Conservation (phyloP, 495 filamentous ascomycete genomes). For the Alectoria sarmentosa region DNA sequence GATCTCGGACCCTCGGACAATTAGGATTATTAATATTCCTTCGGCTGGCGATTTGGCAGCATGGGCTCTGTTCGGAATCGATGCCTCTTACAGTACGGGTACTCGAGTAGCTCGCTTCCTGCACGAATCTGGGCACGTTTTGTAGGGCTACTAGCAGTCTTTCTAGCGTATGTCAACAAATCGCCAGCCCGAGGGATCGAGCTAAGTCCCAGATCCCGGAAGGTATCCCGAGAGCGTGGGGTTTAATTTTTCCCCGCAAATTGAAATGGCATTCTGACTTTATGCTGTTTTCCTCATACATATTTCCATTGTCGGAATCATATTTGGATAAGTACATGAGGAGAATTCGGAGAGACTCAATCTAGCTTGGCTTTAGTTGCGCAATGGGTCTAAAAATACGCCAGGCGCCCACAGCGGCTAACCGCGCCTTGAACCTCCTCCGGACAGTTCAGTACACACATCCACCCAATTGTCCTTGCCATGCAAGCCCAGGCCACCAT, state of each 20-base stretch:
- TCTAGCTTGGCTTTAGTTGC: background rate
- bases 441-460: slow-evolving; percentile 86
- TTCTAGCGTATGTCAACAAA: no score
- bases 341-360: background rate
- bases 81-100: no score
- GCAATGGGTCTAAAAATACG: slow-evolving; percentile 37
- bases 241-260: background rate
- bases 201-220: background rate
- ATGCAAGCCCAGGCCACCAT: slow-evolving; percentile 72
- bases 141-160: no score
- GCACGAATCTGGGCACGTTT: no score
- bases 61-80: no score
- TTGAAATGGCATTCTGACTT: background rate
- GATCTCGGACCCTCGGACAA: no score
- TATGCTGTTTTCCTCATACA: background rate
- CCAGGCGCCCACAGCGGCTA: slow-evolving; percentile 60
- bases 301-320: background rate
- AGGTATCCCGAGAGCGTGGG: background rate
- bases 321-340: background rate
- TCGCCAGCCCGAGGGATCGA: background rate
- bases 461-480: slow-evolving; percentile 86
- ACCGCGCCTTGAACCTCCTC: slow-evolving; percentile 72
- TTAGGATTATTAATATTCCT: no score
- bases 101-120: no score
- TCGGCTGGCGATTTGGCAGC: no score